phyloP scores from a whole-genome alignment of 1,139 yeast genomes.

The Suhomyces bokatorum region DNA sequence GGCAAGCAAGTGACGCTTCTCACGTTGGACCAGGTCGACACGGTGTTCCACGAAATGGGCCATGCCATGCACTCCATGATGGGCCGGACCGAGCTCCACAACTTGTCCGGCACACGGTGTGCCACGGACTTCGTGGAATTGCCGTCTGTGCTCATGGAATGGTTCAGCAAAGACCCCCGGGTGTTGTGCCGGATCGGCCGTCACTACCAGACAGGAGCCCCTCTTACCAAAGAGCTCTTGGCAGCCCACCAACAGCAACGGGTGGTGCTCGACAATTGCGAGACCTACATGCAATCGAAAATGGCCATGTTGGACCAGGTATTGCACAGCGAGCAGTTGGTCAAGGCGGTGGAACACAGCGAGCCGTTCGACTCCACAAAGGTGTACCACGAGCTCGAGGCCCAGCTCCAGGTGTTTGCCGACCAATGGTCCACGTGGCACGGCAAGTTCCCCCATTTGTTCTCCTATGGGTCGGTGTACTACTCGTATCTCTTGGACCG shows the following conservation, averaged over 20 bases:
- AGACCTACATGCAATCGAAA: constrained; percentile 82
- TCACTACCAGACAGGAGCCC: constrained; percentile 70
- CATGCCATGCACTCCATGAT: constrained; percentile 98
- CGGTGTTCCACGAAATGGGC: constrained; percentile 97
- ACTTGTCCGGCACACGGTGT: constrained; percentile 92
- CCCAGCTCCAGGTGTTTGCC: constrained; percentile 52
- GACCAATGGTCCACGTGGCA: constrained; percentile 83
- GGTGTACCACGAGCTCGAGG: constrained; percentile 68
- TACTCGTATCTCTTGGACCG: constrained; percentile 90
- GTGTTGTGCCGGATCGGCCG: constrained; percentile 73
- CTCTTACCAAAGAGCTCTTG: constrained; percentile 53
- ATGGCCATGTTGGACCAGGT: constrained; percentile 88
- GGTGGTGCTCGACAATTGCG: constrained; percentile 63
- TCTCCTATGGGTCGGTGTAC: constrained; percentile 92
- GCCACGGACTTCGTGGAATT: constrained; percentile 95
- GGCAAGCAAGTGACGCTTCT: constrained; percentile 46
- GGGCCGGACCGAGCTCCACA: constrained; percentile 86
- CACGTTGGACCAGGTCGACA: constrained; percentile 79
- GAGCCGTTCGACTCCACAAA: constrained; percentile 44
- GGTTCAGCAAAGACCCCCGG: constrained; percentile 78
- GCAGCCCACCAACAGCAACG: constrained; percentile 53
- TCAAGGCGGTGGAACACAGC: constrained; percentile 24
- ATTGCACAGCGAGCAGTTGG: constrained; percentile 54
- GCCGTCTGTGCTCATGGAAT: constrained; percentile 94
- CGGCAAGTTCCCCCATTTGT: constrained; percentile 90